Evolutionary conservation across 768 basidiomycete species (phyloP), one percentile per base, ranked within the genome.

Genomic region (Collybiopsis confluens): DNA sequence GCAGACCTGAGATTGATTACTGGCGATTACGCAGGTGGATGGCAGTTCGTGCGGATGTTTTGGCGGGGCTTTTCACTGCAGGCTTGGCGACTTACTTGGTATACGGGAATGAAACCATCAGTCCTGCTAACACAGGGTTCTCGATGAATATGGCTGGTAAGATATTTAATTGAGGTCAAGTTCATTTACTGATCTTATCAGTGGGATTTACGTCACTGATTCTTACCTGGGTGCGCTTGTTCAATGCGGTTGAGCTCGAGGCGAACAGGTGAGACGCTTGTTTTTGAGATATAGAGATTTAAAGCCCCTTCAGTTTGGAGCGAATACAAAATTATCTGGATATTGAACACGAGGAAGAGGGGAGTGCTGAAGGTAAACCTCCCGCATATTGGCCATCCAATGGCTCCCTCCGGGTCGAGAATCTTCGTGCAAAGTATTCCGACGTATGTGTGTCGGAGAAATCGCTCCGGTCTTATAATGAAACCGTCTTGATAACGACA

Each of bases 341-440:
- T 30, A 82, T 84, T 52, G 83, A 85, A 35, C 79, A 82, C 47
- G 83, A 86, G 61, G 73, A 73, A 4, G 64, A 69, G 52, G 54
- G 73, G 2, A 70, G 70, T 0, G 54, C 65, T n/a, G 54, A 61
- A 9, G 76, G 78, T 38, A 65, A 68, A 35, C 85, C 85, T 2
- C 84, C 86, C 2, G 84, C 85, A 0, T 75, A 82, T 55, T 88
- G 86, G 85, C 85, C 85, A 0, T 69, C 78, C 9, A 79, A 77
- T 15, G 85, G 85, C 10, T 68, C 75, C 24, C 69, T 87, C 33
- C 64, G 69, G 5, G 77, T 80, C 2, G 77, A 83, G 51, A 76
- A 78, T 16, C 64, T 86, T 2, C 77, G 74, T 10, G 83, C 83
- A 20, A 68, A 71, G 33, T 86, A 86, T 64, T 78, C 81, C 11